phyloP scores from a whole-genome alignment of 495 filamentous ascomycete genomes.

The Aspergillus sclerotioniger region DNA sequence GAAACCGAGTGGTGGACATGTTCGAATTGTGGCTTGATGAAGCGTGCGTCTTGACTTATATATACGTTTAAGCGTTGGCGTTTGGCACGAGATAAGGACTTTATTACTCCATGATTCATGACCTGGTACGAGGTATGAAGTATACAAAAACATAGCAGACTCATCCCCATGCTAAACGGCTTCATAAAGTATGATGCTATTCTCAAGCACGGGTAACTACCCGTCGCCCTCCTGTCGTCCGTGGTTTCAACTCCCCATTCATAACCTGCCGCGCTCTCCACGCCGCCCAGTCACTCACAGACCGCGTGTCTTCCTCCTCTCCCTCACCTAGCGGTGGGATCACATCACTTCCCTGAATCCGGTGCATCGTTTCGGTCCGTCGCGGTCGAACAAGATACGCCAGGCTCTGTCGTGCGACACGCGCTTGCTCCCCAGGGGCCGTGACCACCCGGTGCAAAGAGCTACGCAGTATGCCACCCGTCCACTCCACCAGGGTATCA shows the following conservation, averaged over 20 bases:
- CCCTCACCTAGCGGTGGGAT: slow-evolving; percentile 6
- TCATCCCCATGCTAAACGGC: no score
- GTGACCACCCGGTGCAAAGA: slow-evolving; percentile 36
- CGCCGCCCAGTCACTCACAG: neutral
- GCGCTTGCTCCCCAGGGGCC: slow-evolving; percentile 35
- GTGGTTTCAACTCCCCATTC: neutral
- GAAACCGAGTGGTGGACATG: slow-evolving; percentile 80
- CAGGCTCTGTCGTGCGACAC: slow-evolving; percentile 25
- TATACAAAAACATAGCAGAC: no score
- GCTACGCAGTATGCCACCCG: slow-evolving; percentile 32
- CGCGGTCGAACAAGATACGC: slow-evolving; percentile 33
- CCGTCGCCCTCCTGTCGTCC: neutral
- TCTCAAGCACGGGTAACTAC: neutral
- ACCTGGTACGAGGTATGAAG: neutral
- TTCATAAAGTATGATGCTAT: neutral
- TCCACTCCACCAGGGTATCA: slow-evolving; percentile 40
- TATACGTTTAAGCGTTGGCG: neutral
- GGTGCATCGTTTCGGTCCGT: slow-evolving; percentile 17
- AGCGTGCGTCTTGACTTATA: slow-evolving; percentile 49
- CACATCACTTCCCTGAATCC: slow-evolving; percentile 8
- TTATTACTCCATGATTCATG: neutral
- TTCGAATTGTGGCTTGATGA: slow-evolving; percentile 65
- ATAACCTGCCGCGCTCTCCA: neutral
- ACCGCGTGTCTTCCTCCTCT: neutral
- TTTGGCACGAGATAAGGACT: neutral